Evolutionary conservation across 2,329 filamentous ascomycete genomes (phyloP).

Genomic region (Alternaria brassicicola): DNA sequence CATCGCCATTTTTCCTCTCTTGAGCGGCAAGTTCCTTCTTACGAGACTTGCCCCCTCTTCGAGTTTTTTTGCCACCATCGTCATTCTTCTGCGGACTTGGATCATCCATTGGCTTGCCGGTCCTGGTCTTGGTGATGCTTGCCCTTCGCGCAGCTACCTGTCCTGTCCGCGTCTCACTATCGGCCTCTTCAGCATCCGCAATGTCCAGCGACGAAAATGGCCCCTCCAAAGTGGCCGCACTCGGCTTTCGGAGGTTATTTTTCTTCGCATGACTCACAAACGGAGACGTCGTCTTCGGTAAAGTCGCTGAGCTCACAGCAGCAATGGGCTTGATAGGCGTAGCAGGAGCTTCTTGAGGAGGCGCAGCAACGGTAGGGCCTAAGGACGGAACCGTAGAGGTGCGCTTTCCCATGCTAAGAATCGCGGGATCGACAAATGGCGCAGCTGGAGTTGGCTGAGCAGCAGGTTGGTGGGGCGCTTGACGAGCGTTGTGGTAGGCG

Average conservation of each 20-base stretch:
- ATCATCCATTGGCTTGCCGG: constrained; percentile 50
- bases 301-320: constrained; percentile 41
- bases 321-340: constrained; percentile 52
- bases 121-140: constrained; percentile 50
- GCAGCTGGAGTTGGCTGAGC: constrained; percentile 37
- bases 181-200: constrained; percentile 47
- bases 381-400: constrained; percentile 33
- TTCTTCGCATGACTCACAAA: constrained; percentile 44
- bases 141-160: constrained; percentile 37
- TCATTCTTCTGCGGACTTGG: constrained; percentile 38
- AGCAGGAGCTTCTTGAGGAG: constrained; percentile 49
- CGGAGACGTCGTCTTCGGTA: constrained; percentile 47
- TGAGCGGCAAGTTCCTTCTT: constrained; percentile 54
- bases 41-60: constrained; percentile 52
- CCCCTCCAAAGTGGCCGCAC: constrained; percentile 48
- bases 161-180: constrained; percentile 42
- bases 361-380: constrained; percentile 26
- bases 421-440: constrained; percentile 78
- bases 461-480: constrained; percentile 20
- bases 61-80: constrained; percentile 54
- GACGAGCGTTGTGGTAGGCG: constrained; percentile 1
- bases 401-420: constrained; percentile 68
- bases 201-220: constrained; percentile 51
- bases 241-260: constrained; percentile 41
- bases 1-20: constrained; percentile 43